These are phyloP conservation scores for Ophiostoma angusticollis DNA, from an alignment of 2,329 filamentous ascomycete species.

Conservation along the genomic window DNA sequence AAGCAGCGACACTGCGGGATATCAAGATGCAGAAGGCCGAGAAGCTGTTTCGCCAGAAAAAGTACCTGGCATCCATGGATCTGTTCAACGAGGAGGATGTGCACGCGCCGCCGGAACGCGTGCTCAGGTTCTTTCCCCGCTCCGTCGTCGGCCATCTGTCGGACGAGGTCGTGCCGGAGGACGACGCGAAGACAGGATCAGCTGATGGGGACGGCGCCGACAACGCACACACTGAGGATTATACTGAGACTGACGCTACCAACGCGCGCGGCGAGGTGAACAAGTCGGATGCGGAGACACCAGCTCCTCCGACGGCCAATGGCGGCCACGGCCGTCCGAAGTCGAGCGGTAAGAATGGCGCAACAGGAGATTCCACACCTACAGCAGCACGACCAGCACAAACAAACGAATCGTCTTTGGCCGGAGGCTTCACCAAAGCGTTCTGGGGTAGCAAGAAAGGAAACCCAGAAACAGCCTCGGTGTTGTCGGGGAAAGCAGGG, in stretches of 20 bases:
- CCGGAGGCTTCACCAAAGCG: slow-evolving; percentile 39
- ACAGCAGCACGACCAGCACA: slow-evolving; percentile 7
- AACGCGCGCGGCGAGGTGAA: no score
- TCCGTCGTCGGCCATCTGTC: slow-evolving; percentile 75
- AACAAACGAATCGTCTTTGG: slow-evolving; percentile 19
- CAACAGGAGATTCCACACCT: slow-evolving; percentile 1
- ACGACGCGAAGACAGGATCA: slow-evolving; percentile 22
- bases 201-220: slow-evolving; percentile 19
- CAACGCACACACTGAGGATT: slow-evolving; percentile 21
- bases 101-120: slow-evolving; percentile 75
- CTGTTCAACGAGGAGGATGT: slow-evolving; percentile 76
- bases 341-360: background rate
- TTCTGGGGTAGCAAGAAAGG: slow-evolving; percentile 36
- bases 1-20: slow-evolving; percentile 65
- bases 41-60: slow-evolving; percentile 65
- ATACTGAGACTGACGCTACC: slow-evolving; percentile 17
- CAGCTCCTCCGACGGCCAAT: no score
- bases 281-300: no score
- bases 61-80: slow-evolving; percentile 76
- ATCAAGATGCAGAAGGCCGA: slow-evolving; percentile 90
- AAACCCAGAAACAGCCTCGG: slow-evolving; percentile 44
- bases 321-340: no score
- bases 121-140: slow-evolving; percentile 72
- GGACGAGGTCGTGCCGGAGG: slow-evolving; percentile 27
- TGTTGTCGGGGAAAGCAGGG: slow-evolving; percentile 41